Conservation (phyloP, 768 basidiomycete species). For the Albatrellus ellisii region DNA sequence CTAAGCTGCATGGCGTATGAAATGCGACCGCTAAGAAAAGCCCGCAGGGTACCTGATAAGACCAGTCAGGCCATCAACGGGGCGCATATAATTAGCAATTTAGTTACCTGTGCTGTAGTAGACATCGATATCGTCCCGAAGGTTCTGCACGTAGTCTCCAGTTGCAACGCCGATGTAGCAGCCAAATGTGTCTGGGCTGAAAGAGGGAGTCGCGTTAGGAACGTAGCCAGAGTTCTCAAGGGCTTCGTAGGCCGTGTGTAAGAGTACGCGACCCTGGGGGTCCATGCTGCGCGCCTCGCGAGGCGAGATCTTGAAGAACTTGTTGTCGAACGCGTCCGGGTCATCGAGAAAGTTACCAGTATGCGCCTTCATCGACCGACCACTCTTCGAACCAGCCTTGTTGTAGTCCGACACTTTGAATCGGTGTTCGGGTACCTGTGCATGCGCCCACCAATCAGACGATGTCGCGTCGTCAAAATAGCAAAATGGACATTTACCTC, state of each 20-base stretch:
- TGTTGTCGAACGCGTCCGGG: conserved; percentile 49
- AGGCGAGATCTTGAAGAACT: conserved; percentile 61
- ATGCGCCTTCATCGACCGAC: conserved; percentile 34
- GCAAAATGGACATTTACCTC: conserved; percentile 27
- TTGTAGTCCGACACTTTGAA: conserved; percentile 35
- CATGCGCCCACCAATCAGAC: conserved; percentile 3
- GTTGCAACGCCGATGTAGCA: conserved; percentile 61
- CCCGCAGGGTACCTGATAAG: conserved; percentile 45
- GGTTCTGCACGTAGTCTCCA: conserved; percentile 55
- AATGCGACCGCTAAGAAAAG: conserved; percentile 60
- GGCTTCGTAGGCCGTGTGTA: conserved; percentile 55
- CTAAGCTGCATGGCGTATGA: conserved; percentile 55
- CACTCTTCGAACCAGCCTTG: conserved; percentile 16
- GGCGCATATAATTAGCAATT: neutral
- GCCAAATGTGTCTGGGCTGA: conserved; percentile 41
- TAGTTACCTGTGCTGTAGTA: conserved; percentile 54
- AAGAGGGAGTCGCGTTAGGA: conserved; percentile 39
- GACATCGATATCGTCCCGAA: conserved; percentile 47
- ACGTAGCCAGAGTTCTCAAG: conserved; percentile 62
- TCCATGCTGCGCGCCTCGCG: conserved; percentile 68
- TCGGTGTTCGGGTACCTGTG: conserved; percentile 47
- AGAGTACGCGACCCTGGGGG: conserved; percentile 58
- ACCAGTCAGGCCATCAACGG: neutral
- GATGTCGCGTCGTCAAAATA: neutral
- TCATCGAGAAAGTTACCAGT: conserved; percentile 54